These are phyloP conservation scores for Rhodotorula babjevae DNA, from an alignment of 768 basidiomycete species.

Conservation along the genomic window DNA sequence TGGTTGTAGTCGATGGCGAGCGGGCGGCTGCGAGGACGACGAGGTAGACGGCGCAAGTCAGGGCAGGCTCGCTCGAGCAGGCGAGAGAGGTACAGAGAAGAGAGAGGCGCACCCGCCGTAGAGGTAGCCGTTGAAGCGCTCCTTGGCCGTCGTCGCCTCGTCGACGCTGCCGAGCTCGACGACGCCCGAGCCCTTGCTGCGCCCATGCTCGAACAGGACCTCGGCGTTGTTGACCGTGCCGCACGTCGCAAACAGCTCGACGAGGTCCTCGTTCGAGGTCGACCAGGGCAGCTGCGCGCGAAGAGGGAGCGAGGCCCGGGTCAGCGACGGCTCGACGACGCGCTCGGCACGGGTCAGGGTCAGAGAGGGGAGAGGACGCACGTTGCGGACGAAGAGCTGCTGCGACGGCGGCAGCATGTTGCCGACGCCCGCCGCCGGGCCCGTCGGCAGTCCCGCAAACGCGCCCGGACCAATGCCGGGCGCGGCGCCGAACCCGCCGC, in stretches of 20 bases:
- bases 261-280: conserved; percentile 95
- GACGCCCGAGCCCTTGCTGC: conserved; percentile 91
- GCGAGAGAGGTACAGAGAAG: too few species aligned
- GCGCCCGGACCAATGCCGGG: too few species aligned
- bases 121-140: conserved; percentile 18
- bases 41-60: neutral
- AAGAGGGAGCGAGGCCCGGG: too few species aligned
- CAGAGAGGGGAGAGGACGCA: conserved; percentile 52
- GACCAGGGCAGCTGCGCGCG: conserved; percentile 83
- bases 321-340: too few species aligned
- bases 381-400: conserved; percentile 98
- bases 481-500: conserved; percentile 17
- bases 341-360: too few species aligned
- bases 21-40: conserved; percentile 15
- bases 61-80: neutral
- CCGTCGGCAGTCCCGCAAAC: conserved; percentile 5
- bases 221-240: conserved; percentile 88
- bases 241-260: conserved; percentile 96
- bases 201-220: conserved; percentile 83
- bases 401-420: conserved; percentile 50
- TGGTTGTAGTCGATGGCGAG: conserved; percentile 29
- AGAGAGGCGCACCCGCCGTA: neutral
- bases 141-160: conserved; percentile 71
- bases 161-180: conserved; percentile 83
- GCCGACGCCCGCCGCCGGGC: neutral